Conservation (phyloP, 1,284 basidiomycete genomes). For the Austroboletus niveus region DNA sequence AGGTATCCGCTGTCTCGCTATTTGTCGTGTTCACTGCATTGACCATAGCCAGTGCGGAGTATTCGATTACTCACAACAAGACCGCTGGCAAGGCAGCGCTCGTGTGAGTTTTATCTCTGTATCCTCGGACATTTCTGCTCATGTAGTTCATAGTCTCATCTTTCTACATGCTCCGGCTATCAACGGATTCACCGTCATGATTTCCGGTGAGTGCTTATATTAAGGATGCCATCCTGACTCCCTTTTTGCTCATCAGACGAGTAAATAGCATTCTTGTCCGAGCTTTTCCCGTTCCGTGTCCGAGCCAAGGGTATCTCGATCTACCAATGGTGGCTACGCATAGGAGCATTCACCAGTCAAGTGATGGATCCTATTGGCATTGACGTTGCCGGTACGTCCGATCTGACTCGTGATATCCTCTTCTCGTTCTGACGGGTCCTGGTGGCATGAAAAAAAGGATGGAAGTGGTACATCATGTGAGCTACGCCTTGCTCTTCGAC, state of each 20-base stretch:
- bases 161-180: constrained; percentile 7
- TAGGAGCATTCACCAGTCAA: constrained; percentile 9
- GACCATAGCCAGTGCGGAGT: constrained; percentile 20
- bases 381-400: constrained; percentile 5
- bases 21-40: constrained; percentile 18
- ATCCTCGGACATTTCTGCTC: neutral
- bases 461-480: constrained; percentile 23
- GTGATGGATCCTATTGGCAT: constrained; percentile 23
- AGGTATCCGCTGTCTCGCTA: constrained; percentile 15
- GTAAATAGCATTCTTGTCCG: constrained; percentile 21
- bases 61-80: constrained; percentile 12
- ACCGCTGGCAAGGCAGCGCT: constrained; percentile 7
- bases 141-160: constrained; percentile 12
- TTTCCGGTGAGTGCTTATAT: constrained; percentile 6
- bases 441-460: constrained; percentile 10
- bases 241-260: neutral
- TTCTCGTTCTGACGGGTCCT: neutral
- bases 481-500: neutral
- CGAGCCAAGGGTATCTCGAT: constrained; percentile 17
- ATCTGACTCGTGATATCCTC: neutral
- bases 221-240: neutral
- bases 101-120: constrained; percentile 2
- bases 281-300: constrained; percentile 26
- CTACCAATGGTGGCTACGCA: constrained; percentile 13
- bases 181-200: constrained; percentile 11